These are phyloP conservation scores for Entophlyctis luteolus DNA, from an alignment of 192 early-diverging fungal species.

Conservation along the genomic window DNA sequence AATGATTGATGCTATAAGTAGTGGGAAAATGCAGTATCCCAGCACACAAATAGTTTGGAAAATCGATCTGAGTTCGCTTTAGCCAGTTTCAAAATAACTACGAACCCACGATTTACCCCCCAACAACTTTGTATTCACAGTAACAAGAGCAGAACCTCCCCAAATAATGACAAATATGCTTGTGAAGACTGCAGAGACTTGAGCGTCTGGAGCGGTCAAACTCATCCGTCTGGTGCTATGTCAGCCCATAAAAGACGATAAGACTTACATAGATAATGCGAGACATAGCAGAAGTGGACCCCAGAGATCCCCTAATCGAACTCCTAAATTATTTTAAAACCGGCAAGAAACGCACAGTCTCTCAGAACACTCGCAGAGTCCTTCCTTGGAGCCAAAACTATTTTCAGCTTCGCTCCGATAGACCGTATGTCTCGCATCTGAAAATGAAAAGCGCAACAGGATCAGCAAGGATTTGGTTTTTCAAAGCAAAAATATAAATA, in stretches of 20 bases:
- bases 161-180: conserved; percentile 93
- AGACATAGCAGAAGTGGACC: conserved; percentile 93
- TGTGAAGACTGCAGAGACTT: conserved; percentile 83
- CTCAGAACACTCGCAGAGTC: conserved; percentile 61
- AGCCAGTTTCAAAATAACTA: neutral
- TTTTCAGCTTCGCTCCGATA: conserved; percentile 67
- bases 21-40: conserved; percentile 94
- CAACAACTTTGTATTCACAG: conserved; percentile 91
- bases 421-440: conserved; percentile 71
- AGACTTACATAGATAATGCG: conserved; percentile 71
- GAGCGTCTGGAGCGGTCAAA: conserved; percentile 69
- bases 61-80: conserved; percentile 66
- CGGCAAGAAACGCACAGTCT: conserved; percentile 64
- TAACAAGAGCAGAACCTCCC: conserved; percentile 89
- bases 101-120: conserved; percentile 79
- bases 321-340: too few relatives aligned
- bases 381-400: conserved; percentile 65
- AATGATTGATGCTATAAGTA: conserved; percentile 75
- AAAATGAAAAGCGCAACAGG: neutral
- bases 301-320: conserved; percentile 84
- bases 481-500: neutral
- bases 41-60: conserved; percentile 95
- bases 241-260: neutral
- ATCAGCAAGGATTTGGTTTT: neutral
- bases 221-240: conserved; percentile 62